Base-by-base conservation (phyloP, 148 eudicot genomes). In the Chenopodium berlandieri region DNA sequence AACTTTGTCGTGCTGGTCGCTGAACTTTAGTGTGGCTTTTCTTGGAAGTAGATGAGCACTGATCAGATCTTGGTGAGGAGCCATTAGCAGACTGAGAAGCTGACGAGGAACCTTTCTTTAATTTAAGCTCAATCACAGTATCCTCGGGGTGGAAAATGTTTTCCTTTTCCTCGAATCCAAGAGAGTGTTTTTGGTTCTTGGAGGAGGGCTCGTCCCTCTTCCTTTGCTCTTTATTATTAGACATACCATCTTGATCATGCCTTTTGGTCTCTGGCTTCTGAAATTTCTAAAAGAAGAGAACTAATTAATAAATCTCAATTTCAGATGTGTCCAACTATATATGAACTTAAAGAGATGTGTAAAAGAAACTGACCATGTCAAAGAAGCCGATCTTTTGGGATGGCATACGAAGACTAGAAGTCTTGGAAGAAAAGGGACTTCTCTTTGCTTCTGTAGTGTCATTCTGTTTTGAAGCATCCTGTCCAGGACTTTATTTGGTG, bases 401-500 rank as follows among this genome's bases (percentile, higher is more conserved):
- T 77, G 86, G 86, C 64, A 63, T 25, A 32, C 78, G 86, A 20
- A 81, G 86, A 50, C 77, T 76, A 76, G 83, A 80, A 75, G 83
- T 63, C 80, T 71, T 80, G 31, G 81, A 75, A 17, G 63, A 80
- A 52, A 84, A 67, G 20, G 83, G 83, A 77, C 83, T 80, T 52
- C 62, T 56, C 62, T 56, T 56, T 56, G 62, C 17, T 56, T 56
- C 62, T 17, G 62, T 17, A 13, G 62, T 19, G 17, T 56, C 62
- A 56, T 3, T 56, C 62, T 56, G 62, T 56, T 19, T 56, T 56
- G 22, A 56, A 54, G 40, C 66, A 25, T 66, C 79, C 62, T 11
- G 62, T 56, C 62, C 62, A 56, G 16, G 62, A 16, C 62, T 56
- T 56, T 3, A 7, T 56, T 56, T 56, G 62, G 22, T 56, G 62